A percentile compares a stretch with the other conserved stretches of the same genome.
phyloP scores from a whole-genome alignment of 345 rosid genomes.

The Abelmoschus esculentus region DNA sequence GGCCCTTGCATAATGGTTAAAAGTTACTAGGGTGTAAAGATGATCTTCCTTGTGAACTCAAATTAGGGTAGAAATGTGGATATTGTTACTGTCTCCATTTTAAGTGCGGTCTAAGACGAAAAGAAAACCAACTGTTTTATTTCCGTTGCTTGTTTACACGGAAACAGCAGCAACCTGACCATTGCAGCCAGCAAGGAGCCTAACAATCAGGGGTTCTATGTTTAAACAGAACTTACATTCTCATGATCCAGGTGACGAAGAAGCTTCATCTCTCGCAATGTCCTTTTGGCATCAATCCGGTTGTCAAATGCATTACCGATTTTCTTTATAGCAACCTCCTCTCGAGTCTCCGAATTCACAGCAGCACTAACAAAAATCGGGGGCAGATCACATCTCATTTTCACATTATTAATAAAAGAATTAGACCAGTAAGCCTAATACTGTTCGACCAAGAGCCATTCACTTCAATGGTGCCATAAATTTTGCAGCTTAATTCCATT shows the following conservation, averaged over 20 bases:
- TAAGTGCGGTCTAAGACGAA: not conserved
- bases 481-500: not conserved
- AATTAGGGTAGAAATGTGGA: not conserved
- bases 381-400: slow-evolving; percentile 1
- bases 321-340: slow-evolving; percentile 97
- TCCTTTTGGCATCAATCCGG: slow-evolving; percentile 90
- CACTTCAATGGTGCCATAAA: not conserved
- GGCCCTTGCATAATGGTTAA: not conserved
- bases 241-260: slow-evolving; percentile 92
- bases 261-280: slow-evolving; percentile 92
- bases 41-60: not conserved
- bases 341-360: slow-evolving; percentile 69
- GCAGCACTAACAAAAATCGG: slow-evolving; percentile 66
- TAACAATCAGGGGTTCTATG: not conserved
- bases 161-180: not conserved
- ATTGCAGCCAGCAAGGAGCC: not conserved
- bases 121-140: not conserved
- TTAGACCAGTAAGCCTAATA: slow-evolving; percentile 13
- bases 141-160: not conserved
- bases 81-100: not conserved
- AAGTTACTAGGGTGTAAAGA: not conserved
- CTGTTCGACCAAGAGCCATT: not conserved
- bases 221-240: slow-evolving; percentile 45
- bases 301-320: slow-evolving; percentile 96
- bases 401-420: slow-evolving; percentile 9